Evolutionary conservation across 2,329 filamentous ascomycete species (phyloP).

Genomic region (Hypoxylon sp.): DNA sequence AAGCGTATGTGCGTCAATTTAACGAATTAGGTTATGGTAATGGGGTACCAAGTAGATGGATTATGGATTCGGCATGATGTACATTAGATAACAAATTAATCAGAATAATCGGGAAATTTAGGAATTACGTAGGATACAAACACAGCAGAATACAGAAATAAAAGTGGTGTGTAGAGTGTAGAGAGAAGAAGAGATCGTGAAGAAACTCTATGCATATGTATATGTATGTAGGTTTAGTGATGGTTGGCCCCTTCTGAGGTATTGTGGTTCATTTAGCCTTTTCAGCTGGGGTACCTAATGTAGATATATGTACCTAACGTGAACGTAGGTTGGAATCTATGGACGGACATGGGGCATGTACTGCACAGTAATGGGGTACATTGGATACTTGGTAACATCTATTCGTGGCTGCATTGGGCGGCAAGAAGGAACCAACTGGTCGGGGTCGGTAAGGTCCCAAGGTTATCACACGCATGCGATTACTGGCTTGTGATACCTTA

Average conservation of each 20-base stretch:
- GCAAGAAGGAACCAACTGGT: constrained; percentile 33
- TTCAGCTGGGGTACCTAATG: background rate
- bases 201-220: constrained; percentile 12
- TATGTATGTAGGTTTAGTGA: background rate
- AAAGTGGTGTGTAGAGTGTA: constrained; percentile 9
- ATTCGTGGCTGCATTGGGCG: constrained; percentile 31
- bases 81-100: constrained; percentile 36
- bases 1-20: constrained; percentile 32
- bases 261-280: constrained; percentile 30
- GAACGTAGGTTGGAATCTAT: background rate
- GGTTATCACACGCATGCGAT: constrained; percentile 35
- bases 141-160: background rate
- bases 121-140: constrained; percentile 3
- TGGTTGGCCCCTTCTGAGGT: background rate
- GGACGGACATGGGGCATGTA: background rate
- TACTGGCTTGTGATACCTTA: constrained; percentile 23
- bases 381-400: constrained; percentile 1
- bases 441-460: constrained; percentile 15
- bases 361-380: background rate
- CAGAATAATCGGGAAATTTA: constrained; percentile 16
- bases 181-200: constrained; percentile 9
- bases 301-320: constrained; percentile 18
- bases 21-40: constrained; percentile 37
- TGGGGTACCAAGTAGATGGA: constrained; percentile 28
- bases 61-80: constrained; percentile 41